Conservation (phyloP, 768 basidiomycete genomes). For the Lactarius sanguifluus region DNA sequence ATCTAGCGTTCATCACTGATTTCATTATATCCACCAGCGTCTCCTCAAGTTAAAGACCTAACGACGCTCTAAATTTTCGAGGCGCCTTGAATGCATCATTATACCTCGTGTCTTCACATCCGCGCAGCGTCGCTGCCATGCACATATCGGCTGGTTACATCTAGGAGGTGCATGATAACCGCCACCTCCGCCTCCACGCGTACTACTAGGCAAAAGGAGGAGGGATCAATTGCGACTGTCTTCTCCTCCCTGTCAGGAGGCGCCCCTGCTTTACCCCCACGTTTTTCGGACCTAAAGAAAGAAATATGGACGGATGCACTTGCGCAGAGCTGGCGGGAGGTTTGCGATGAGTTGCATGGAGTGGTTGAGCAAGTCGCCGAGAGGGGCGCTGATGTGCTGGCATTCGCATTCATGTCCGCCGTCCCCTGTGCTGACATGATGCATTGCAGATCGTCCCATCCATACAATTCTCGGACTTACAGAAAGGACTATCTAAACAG, state of each 20-base stretch:
- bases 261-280: slow-evolving; percentile 46
- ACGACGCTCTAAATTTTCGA: not conserved
- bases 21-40: not conserved
- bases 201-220: slow-evolving; percentile 30
- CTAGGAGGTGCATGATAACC: slow-evolving; percentile 6
- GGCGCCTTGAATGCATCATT: slow-evolving; percentile 3
- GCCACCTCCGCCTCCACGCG: slow-evolving; percentile 1
- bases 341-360: slow-evolving; percentile 49
- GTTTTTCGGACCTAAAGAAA: slow-evolving; percentile 63
- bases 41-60: not conserved
- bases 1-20: not conserved
- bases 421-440: not conserved
- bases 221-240: slow-evolving; percentile 47
- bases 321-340: slow-evolving; percentile 52
- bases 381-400: slow-evolving; percentile 48
- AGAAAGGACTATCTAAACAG: slow-evolving; percentile 47
- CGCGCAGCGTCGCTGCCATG: not conserved
- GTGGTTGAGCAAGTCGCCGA: slow-evolving; percentile 49
- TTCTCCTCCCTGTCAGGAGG: slow-evolving; percentile 47
- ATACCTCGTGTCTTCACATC: not conserved
- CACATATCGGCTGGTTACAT: slow-evolving; percentile 7
- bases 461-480: slow-evolving; percentile 46
- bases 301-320: slow-evolving; percentile 48
- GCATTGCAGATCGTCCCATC: slow-evolving; percentile 50
- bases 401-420: not conserved